Base-by-base conservation (phyloP, 2,329 filamentous ascomycete species). In the Tolypocladium cylindrosporum region DNA sequence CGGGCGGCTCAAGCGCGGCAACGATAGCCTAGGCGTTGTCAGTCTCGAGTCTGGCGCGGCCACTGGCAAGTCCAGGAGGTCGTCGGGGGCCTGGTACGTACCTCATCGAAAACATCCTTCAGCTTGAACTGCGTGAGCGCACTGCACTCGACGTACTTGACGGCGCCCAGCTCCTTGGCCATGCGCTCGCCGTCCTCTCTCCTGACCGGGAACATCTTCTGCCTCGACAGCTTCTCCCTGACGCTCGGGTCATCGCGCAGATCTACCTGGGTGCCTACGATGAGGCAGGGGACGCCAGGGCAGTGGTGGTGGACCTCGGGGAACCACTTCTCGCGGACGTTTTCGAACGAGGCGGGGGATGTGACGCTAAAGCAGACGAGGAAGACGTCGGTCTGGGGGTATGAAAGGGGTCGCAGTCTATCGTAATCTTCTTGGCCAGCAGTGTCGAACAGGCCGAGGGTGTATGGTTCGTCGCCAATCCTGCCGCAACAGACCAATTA, bases 381-480 rank as follows among this genome's bases (percentile, higher is more conserved):
- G 79, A 99, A 97, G 64, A 97, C 94, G 71, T 97, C 94, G 67
- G 94, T 97, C 78, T 97, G 94, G 1, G 94, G 94, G 74, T 99
- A 99, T 62, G 94, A 97, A 61, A 97, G 85, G 54, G 94, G 94
- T 70, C 94, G 90, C 63, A 99, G 86, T 68, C 94, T 89, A 76
- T 99, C 94, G 78, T 97, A 97, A 86, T 99, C 93, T 82, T 99
- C 94, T 79, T 99, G 94, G 75, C 94, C 94, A 62, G 94, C 94
- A 42, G 94, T 99, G 86, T 99, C 94, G 72, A 97, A 99, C 36
- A 99, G 83, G 59, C 94, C 94, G 54, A 99, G 83, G 19, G 94
- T 99, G 75, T 97, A 97, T 60, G 94, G 94, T 77, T 99, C 94
- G 74, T 97, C 94, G 64, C 94, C 94, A 73, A 99, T 97, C 94